Conservation (phyloP, 2,329 filamentous ascomycete genomes). For the Daldinia sp. region DNA sequence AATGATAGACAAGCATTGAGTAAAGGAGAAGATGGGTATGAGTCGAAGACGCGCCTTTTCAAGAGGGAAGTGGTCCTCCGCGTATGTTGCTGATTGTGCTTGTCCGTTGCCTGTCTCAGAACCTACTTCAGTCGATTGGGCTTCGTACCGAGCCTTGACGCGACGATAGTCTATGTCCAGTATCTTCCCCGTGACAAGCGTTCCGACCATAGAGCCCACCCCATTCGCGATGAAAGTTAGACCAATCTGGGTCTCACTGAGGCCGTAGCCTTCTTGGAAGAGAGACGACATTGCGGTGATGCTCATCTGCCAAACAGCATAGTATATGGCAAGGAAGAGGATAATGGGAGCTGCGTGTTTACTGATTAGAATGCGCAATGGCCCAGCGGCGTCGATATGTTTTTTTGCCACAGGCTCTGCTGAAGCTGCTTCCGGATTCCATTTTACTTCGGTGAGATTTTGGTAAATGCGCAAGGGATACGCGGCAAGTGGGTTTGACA, state of each 20-base stretch:
- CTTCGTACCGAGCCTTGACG: constrained; percentile 52
- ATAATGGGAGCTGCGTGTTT: constrained; percentile 60
- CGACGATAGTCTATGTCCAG: constrained; percentile 64
- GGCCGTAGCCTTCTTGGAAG: constrained; percentile 58
- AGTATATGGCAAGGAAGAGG: constrained; percentile 63
- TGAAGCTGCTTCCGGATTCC: constrained; percentile 31
- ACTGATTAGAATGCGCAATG: constrained; percentile 61
- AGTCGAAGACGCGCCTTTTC: constrained; percentile 65
- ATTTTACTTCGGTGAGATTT: constrained; percentile 46
- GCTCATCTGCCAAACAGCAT: constrained; percentile 67
- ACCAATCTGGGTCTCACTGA: constrained; percentile 60
- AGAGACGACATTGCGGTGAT: constrained; percentile 65
- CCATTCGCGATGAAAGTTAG: constrained; percentile 68
- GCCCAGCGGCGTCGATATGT: constrained; percentile 58
- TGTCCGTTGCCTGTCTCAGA: not conserved
- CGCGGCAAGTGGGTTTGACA: constrained; percentile 42
- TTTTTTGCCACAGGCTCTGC: constrained; percentile 48
- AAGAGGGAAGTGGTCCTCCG: constrained; percentile 56
- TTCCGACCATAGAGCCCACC: constrained; percentile 65
- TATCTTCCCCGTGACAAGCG: constrained; percentile 63
- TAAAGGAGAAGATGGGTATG: constrained; percentile 58
- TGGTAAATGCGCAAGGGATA: constrained; percentile 54
- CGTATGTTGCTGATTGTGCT: constrained; percentile 17
- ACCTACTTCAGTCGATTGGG: constrained; percentile 12
- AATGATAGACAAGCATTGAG: constrained; percentile 61